These are phyloP conservation scores for Nemania serpens DNA, from an alignment of 2,329 filamentous ascomycete species.

Conservation along the genomic window DNA sequence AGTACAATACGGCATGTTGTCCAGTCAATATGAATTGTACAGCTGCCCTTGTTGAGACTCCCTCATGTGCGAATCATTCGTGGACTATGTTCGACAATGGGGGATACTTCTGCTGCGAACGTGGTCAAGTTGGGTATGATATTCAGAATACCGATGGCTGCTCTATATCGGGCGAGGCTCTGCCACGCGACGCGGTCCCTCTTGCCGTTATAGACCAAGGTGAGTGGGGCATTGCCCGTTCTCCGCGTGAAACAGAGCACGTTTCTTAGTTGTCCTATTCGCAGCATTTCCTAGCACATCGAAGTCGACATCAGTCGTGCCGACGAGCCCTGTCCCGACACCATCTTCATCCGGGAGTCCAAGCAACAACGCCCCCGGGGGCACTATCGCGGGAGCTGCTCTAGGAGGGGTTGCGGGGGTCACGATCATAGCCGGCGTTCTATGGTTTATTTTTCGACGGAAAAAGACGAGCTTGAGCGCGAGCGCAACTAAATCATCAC, in stretches of 20 bases:
- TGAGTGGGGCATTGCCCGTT: constrained; percentile 10
- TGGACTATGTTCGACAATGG: constrained; percentile 33
- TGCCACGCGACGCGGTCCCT: constrained; percentile 25
- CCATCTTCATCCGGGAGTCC: background rate
- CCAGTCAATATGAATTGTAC: constrained; percentile 28
- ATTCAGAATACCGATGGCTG: constrained; percentile 22
- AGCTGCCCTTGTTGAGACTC: constrained; percentile 17
- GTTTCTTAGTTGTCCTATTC: constrained; percentile 6
- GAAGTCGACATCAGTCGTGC: no score
- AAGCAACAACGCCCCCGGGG: background rate
- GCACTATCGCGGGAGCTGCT: constrained; percentile 27
- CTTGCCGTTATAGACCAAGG: constrained; percentile 28
- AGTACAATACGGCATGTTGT: constrained; percentile 23
- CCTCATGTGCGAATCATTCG: constrained; percentile 29
- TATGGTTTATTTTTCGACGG: constrained; percentile 23
- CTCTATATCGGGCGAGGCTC: constrained; percentile 11
- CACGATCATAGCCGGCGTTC: constrained; percentile 13
- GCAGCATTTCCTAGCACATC: background rate
- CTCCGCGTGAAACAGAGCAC: background rate
- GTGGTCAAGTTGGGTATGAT: constrained; percentile 28
- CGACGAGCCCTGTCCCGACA: background rate
- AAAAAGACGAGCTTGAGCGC: constrained; percentile 7
- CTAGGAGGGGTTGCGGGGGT: constrained; percentile 25
- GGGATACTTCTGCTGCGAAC: constrained; percentile 32
- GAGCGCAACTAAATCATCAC: background rate